These are phyloP conservation scores for Solanum gracilifrons DNA, from an alignment of 257 asterid species.

Conservation along the genomic window DNA sequence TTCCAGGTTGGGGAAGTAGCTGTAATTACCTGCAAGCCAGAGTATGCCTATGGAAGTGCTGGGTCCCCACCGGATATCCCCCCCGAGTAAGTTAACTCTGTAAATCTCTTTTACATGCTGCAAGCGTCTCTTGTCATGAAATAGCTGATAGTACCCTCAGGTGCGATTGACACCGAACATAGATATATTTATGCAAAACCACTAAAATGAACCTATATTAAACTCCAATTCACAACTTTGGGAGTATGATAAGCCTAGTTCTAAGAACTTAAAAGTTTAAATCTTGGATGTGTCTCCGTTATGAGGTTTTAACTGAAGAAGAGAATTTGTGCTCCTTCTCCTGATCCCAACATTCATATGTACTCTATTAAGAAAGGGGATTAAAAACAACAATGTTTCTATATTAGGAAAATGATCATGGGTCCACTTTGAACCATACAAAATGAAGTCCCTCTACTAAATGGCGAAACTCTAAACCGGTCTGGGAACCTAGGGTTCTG, in stretches of 20 bases:
- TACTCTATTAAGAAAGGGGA: not conserved
- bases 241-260: not conserved
- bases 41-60: constrained; percentile 82
- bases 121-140: not conserved
- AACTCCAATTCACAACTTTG: not conserved
- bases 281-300: not conserved
- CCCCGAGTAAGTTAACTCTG: constrained; percentile 43
- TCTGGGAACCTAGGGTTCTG: not conserved
- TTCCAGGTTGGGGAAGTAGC: constrained; percentile 91
- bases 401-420: not conserved
- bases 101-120: not conserved
- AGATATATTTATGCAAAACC: not conserved
- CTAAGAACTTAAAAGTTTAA: not conserved
- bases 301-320: not conserved
- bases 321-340: not conserved
- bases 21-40: constrained; percentile 87
- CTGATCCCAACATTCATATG: not conserved
- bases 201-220: not conserved
- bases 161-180: not conserved
- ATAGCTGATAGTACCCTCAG: not conserved
- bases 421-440: not conserved
- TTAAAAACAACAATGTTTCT: not conserved
- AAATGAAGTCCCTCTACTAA: not conserved
- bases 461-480: not conserved
- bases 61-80: constrained; percentile 99